These are phyloP conservation scores for Trichoderma erinaceum DNA, from an alignment of 495 filamentous ascomycete species.

Conservation along the genomic window DNA sequence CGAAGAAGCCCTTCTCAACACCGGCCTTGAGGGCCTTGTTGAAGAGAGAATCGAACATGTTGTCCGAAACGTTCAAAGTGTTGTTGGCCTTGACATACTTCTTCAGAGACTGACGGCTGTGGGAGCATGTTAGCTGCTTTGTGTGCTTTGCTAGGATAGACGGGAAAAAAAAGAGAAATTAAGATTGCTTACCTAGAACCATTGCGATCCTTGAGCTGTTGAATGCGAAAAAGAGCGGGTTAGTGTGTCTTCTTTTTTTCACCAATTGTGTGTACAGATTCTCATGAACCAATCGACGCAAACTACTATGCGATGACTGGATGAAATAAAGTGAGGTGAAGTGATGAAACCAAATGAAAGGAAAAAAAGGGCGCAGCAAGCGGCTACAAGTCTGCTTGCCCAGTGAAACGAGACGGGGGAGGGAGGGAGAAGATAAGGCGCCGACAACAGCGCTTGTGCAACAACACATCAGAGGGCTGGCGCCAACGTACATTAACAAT, in stretches of 20 bases:
- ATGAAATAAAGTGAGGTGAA: not conserved
- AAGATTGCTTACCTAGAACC: slow-evolving; percentile 52
- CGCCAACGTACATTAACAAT: slow-evolving; percentile 55
- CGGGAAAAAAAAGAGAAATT: slow-evolving; percentile 16
- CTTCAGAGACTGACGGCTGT: slow-evolving; percentile 91
- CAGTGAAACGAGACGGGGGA: slow-evolving; percentile 14
- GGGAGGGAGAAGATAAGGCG: slow-evolving; percentile 21
- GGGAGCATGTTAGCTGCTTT: slow-evolving; percentile 30
- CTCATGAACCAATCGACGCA: not conserved
- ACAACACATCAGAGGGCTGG: slow-evolving; percentile 13
- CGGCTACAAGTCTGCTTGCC: not conserved
- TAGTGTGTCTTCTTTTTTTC: slow-evolving; percentile 26
- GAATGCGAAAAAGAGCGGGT: slow-evolving; percentile 30
- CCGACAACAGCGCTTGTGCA: slow-evolving; percentile 13
- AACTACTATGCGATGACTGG: not conserved
- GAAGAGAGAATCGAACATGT: slow-evolving; percentile 83
- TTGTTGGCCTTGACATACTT: slow-evolving; percentile 98
- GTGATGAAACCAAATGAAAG: not conserved
- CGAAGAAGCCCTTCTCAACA: slow-evolving; percentile 84
- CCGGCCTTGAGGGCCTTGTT: slow-evolving; percentile 86
- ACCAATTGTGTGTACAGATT: not conserved
- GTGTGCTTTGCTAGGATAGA: not conserved
- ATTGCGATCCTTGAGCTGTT: slow-evolving; percentile 60
- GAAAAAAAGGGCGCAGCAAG: not conserved
- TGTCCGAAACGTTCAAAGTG: slow-evolving; percentile 64